Conservation (phyloP, 805 yeast genomes). For the Lipomyces kockii region DNA sequence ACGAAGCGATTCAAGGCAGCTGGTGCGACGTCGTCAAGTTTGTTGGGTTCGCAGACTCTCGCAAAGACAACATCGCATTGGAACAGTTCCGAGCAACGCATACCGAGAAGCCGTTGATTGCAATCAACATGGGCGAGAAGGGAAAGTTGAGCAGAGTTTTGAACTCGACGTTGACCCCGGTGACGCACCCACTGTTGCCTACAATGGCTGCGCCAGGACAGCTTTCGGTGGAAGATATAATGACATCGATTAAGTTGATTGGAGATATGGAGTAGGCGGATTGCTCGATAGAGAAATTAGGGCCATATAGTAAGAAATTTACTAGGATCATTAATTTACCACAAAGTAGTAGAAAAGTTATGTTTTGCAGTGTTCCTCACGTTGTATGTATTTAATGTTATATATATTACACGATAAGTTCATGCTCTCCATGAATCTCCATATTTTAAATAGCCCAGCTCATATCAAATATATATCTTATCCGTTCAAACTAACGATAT, state of each 20-base stretch:
- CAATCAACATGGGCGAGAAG: conserved; percentile 74
- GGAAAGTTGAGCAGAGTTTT: conserved; percentile 83
- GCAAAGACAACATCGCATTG: conserved; percentile 70
- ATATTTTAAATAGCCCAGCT: background rate
- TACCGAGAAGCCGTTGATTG: conserved; percentile 67
- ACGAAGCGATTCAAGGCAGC: conserved; percentile 57
- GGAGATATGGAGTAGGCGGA: conserved; percentile 18
- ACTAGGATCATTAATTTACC: background rate
- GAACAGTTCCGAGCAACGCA: conserved; percentile 71
- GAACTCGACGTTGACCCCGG: conserved; percentile 79
- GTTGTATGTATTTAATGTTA: background rate
- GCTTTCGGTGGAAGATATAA: conserved; percentile 66
- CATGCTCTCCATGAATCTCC: background rate
- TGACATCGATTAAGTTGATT: conserved; percentile 37
- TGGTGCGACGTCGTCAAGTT: conserved; percentile 78
- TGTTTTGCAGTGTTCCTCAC: background rate
- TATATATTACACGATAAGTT: background rate
- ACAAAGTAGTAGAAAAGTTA: background rate
- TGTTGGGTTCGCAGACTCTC: conserved; percentile 71
- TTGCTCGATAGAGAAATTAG: background rate
- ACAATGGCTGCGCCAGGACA: conserved; percentile 81
- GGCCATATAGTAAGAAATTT: background rate
- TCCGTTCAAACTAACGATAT: background rate
- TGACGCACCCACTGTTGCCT: conserved; percentile 72
- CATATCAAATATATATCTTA: background rate